Evolutionary conservation across 495 filamentous ascomycete genomes (phyloP).

Genomic region (Podospora bellae-mahoneyi): DNA sequence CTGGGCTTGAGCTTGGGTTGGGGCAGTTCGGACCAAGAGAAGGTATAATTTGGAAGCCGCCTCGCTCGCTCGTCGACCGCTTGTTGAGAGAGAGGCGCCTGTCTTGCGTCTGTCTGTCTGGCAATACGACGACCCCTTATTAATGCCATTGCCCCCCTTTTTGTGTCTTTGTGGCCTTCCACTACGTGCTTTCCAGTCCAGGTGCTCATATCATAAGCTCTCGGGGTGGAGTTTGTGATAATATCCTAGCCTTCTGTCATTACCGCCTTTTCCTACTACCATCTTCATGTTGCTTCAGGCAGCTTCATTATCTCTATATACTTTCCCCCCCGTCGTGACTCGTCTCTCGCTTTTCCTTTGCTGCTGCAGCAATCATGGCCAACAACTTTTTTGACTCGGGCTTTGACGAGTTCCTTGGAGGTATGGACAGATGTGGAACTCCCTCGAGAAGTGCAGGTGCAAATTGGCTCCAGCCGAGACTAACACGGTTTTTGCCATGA

Average conservation of each 20-base stretch:
- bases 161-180: not conserved
- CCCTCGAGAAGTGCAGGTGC: not conserved
- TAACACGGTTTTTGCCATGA: not conserved
- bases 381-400: constrained; percentile 20
- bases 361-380: constrained; percentile 3
- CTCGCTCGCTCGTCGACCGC: no score
- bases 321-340: not conserved
- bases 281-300: not conserved
- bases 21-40: not conserved
- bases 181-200: not conserved
- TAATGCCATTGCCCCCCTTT: not conserved
- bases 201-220: not conserved
- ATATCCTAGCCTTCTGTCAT: not conserved
- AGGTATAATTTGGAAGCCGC: not conserved
- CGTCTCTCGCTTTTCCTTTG: not conserved
- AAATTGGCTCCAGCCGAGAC: not conserved
- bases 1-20: no score
- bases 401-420: constrained; percentile 15
- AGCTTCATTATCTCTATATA: not conserved
- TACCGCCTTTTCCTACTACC: not conserved
- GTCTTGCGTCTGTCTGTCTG: no score
- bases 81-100: no score
- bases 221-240: not conserved
- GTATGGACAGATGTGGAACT: constrained; percentile 11
- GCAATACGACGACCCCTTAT: no score